phyloP scores from a whole-genome alignment of 2,329 filamentous ascomycete species.

The Helotiales sp. region DNA sequence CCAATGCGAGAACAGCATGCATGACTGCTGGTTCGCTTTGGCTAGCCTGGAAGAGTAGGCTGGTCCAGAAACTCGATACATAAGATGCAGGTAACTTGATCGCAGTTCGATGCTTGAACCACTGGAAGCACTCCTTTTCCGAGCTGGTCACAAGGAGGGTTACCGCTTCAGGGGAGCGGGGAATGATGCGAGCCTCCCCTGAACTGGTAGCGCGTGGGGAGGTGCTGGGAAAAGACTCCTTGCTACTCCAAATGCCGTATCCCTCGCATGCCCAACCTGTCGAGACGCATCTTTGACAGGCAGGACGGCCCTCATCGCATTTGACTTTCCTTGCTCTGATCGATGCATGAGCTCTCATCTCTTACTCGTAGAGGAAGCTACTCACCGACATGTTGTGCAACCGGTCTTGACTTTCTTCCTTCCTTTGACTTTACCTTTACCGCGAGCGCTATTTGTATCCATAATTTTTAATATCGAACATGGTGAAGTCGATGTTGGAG shows the following conservation, averaged over 20 bases:
- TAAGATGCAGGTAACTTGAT: conserved; percentile 40
- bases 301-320: conserved; percentile 27
- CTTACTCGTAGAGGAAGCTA: conserved; percentile 26
- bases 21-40: conserved; percentile 36
- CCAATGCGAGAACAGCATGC: conserved; percentile 42
- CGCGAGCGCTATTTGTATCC: no score
- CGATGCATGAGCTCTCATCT: conserved; percentile 35
- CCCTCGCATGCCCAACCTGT: conserved; percentile 27
- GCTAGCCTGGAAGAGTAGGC: conserved; percentile 39
- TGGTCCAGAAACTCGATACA: conserved; percentile 38
- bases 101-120: conserved; percentile 48
- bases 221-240: conserved; percentile 4
- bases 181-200: conserved; percentile 16
- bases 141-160: conserved; percentile 41
- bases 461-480: no score
- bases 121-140: conserved; percentile 41
- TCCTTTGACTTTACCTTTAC: no score
- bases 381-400: conserved; percentile 44
- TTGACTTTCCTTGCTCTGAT: conserved; percentile 26
- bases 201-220: neutral
- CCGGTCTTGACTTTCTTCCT: conserved; percentile 44
- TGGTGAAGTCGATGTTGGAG: no score
- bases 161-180: conserved; percentile 32
- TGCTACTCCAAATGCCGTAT: conserved; percentile 37
- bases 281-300: conserved; percentile 24